Evolutionary conservation across 257 asterid species (phyloP).

Genomic region (Solanum pennellii): DNA sequence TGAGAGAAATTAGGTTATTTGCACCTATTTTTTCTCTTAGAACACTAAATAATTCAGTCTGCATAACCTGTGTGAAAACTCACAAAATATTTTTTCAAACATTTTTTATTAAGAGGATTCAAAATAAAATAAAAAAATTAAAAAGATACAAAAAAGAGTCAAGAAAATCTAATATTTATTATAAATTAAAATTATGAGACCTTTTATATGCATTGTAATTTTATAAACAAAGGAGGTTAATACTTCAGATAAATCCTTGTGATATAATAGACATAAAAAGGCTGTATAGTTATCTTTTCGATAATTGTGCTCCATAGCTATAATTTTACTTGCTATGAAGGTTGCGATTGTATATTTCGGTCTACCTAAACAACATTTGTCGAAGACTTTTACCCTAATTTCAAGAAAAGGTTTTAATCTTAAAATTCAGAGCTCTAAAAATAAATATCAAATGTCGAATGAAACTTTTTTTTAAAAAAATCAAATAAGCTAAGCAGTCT

Average conservation of each 20-base stretch:
- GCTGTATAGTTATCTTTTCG: no score
- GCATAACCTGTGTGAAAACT: not conserved
- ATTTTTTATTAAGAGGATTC: not conserved
- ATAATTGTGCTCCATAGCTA: no score
- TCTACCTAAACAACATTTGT: not conserved
- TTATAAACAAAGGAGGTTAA: no score
- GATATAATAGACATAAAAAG: no score
- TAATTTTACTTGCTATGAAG: no score
- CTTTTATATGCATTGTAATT: no score
- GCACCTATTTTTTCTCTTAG: constrained; percentile 5
- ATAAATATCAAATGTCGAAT: not conserved
- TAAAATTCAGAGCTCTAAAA: not conserved
- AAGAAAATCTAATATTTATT: no score
- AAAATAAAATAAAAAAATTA: not conserved
- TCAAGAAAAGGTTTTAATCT: not conserved
- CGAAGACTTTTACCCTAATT: not conserved
- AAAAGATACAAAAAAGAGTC: not conserved
- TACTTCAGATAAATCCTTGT: no score
- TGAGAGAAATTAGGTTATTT: not conserved
- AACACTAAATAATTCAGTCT: constrained; percentile 7
- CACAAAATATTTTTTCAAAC: not conserved
- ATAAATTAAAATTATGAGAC: no score
- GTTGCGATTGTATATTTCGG: no score
- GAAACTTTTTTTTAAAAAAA: not conserved
- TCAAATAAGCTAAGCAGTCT: not conserved